Evolutionary conservation across 2,329 filamentous ascomycete genomes (phyloP).

Genomic region (Xylariaceae sp.): DNA sequence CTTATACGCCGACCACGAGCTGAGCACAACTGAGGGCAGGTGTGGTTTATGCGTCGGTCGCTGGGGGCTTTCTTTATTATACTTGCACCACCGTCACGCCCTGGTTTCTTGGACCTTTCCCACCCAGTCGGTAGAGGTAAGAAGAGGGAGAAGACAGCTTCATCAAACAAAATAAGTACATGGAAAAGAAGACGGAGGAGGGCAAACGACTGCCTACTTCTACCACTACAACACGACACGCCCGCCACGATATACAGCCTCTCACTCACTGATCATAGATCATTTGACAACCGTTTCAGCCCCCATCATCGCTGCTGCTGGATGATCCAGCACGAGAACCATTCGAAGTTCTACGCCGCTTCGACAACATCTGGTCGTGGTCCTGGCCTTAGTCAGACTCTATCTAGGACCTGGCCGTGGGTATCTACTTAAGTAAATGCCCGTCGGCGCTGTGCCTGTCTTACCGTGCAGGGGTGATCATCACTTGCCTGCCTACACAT

Average conservation of each 20-base stretch:
- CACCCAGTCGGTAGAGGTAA: too few relatives aligned
- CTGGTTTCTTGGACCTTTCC: too few relatives aligned
- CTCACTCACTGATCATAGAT: neutral
- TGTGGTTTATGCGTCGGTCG: too few relatives aligned
- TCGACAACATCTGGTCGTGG: neutral
- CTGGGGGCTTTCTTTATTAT: too few relatives aligned
- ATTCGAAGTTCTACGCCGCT: neutral
- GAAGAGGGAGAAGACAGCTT: neutral
- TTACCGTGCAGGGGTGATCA: constrained; percentile 2
- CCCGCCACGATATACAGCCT: neutral
- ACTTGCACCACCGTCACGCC: too few relatives aligned
- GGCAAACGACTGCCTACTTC: neutral
- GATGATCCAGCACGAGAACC: constrained; percentile 6
- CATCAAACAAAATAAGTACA: too few relatives aligned
- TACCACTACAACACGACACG: constrained; percentile 1
- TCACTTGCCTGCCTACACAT: constrained; percentile 8
- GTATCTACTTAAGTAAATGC: neutral
- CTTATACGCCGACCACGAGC: too few relatives aligned
- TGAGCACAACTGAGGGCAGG: too few relatives aligned
- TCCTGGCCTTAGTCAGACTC: constrained; percentile 16
- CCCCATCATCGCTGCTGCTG: neutral
- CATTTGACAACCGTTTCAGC: neutral
- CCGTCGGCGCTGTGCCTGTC: constrained; percentile 5
- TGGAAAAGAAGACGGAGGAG: neutral
- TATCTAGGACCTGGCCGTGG: neutral